Conservation (phyloP, 192 early-diverging fungal species). For the Phycomyces nitens region DNA sequence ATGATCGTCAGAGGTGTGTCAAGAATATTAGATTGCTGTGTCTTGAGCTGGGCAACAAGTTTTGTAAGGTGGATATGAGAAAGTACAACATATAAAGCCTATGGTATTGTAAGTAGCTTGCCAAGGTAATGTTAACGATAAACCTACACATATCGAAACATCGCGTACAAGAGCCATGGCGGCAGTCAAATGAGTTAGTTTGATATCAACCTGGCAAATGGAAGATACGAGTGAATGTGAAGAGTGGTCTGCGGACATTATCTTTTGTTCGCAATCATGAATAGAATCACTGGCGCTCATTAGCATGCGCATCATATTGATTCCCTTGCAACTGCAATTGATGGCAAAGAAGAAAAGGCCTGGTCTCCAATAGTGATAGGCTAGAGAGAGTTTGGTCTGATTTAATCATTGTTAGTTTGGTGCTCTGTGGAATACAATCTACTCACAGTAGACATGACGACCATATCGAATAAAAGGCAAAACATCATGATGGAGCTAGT, state of each 20-base stretch:
- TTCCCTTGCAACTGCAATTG: neutral
- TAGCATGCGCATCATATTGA: neutral
- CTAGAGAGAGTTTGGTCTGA: slow-evolving; percentile 14
- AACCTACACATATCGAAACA: slow-evolving; percentile 6
- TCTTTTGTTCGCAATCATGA: neutral
- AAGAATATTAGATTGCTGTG: neutral
- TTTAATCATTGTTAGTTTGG: neutral
- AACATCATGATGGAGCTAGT: slow-evolving; percentile 9
- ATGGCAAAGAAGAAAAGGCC: slow-evolving; percentile 21
- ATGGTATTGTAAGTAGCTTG: too few relatives aligned
- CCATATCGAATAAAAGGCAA: slow-evolving; percentile 19
- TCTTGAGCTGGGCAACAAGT: neutral
- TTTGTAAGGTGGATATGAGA: slow-evolving; percentile 1
- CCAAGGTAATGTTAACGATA: neutral
- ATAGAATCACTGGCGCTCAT: neutral
- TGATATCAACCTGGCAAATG: neutral
- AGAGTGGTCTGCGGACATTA: neutral
- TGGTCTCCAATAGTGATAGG: slow-evolving; percentile 26
- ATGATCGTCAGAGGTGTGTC: neutral
- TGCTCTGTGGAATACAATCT: neutral
- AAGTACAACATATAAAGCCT: slow-evolving; percentile 7
- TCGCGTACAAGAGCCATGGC: slow-evolving; percentile 5
- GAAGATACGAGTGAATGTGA: neutral
- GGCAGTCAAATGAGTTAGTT: neutral
- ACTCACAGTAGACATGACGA: slow-evolving; percentile 22